phyloP scores from a whole-genome alignment of 257 asterid species.

The Solanum commersonii region DNA sequence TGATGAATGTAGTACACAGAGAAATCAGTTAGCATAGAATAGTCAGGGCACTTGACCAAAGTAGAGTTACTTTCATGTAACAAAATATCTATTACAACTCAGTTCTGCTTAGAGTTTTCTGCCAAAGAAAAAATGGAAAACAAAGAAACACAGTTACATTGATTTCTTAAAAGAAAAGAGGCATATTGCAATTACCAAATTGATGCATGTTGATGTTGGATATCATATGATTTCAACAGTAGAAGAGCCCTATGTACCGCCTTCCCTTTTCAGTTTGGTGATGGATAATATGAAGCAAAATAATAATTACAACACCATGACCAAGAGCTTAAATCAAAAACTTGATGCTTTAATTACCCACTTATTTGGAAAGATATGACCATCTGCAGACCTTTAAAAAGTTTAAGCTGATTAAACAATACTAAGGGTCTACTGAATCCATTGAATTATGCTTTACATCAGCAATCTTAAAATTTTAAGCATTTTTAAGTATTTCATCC shows the following conservation, averaged over 20 bases:
- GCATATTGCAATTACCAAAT: not conserved
- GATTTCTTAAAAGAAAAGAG: not conserved
- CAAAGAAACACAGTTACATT: not conserved
- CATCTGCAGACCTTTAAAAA: not conserved
- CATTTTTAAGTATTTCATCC: not conserved
- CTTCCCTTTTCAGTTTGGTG: not conserved
- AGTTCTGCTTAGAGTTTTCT: not conserved
- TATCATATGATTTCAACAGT: not conserved
- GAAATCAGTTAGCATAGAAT: not conserved
- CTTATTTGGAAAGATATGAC: not conserved
- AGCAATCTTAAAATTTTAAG: not conserved
- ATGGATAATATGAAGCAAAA: not conserved
- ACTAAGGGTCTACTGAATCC: not conserved
- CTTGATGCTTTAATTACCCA: not conserved
- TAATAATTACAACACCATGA: not conserved
- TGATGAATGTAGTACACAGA: not conserved
- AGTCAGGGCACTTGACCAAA: not conserved
- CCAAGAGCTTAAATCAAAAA: not conserved
- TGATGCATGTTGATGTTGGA: not conserved
- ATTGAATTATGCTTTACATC: not conserved
- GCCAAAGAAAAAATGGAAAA: not conserved
- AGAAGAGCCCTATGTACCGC: not conserved
- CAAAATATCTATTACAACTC: not conserved
- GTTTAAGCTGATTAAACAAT: not conserved
- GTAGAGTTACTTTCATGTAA: not conserved